Evolutionary conservation across 148 eudicot genomes (phyloP).

Genomic region (Dysphania ambrosioides): DNA sequence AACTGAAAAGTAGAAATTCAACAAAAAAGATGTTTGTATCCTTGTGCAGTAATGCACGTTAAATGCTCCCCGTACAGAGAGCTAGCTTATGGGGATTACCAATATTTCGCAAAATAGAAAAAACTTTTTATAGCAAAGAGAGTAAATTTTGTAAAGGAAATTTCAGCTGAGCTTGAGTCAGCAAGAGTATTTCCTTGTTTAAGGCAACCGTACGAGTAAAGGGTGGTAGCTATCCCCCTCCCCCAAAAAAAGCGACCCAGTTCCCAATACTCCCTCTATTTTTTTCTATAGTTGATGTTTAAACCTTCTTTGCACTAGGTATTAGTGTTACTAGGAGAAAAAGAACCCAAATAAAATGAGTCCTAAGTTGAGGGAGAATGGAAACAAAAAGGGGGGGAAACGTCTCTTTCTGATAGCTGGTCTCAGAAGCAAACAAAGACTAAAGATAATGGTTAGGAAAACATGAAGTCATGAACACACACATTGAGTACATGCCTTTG

Average conservation of each 20-base stretch:
- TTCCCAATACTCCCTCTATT: too few relatives aligned
- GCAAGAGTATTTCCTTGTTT: slow-evolving; percentile 24
- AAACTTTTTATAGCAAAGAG: not conserved
- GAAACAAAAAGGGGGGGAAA: too few relatives aligned
- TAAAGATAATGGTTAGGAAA: not conserved
- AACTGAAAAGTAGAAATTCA: not conserved
- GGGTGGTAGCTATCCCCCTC: not conserved
- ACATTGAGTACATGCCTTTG: too few relatives aligned
- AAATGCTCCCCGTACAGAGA: not conserved
- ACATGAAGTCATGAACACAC: not conserved
- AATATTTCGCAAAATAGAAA: not conserved
- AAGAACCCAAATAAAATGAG: too few relatives aligned
- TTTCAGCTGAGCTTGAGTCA: slow-evolving; percentile 60
- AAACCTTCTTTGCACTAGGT: too few relatives aligned
- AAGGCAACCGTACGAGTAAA: too few relatives aligned
- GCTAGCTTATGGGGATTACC: not conserved
- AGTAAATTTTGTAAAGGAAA: slow-evolving; percentile 32
- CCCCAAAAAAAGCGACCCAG: not conserved
- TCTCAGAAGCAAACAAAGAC: not conserved
- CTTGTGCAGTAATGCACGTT: slow-evolving; percentile 5
- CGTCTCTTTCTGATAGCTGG: not conserved
- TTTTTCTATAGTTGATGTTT: too few relatives aligned
- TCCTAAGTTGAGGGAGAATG: too few relatives aligned
- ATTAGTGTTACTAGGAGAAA: too few relatives aligned
- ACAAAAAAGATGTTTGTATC: not conserved